A percentile compares a stretch with the other conserved stretches of the same genome.
These are phyloP conservation scores for Cytospora mali DNA, from an alignment of 2,329 filamentous ascomycete species.

Conservation along the genomic window DNA sequence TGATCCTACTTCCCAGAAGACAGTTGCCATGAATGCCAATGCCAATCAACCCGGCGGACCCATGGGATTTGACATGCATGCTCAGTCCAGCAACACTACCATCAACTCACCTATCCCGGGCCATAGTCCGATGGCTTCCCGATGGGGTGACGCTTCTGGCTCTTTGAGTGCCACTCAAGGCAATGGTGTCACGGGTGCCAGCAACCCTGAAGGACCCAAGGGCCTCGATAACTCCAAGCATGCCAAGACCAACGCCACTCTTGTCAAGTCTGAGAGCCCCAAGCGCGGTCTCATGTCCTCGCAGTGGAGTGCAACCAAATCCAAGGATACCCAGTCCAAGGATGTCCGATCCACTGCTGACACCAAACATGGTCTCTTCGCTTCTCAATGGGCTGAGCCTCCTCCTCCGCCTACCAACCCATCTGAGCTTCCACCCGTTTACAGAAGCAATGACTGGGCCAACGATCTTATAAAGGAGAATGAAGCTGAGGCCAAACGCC, in stretches of 20 bases:
- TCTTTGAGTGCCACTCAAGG: neutral
- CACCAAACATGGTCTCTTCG: neutral
- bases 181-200: neutral
- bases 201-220: neutral
- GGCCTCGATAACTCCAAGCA: neutral
- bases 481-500: neutral
- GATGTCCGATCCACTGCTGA: neutral
- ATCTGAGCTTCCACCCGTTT: neutral
- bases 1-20: neutral
- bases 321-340: neutral
- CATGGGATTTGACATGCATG: neutral
- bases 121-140: neutral
- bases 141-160: neutral
- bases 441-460: neutral
- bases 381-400: neutral
- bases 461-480: neutral
- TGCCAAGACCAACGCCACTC: too few relatives aligned
- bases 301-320: neutral
- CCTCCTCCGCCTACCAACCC: neutral
- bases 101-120: neutral
- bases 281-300: too few relatives aligned
- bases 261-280: too few relatives aligned
- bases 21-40: neutral
- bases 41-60: neutral
- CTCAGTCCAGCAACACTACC: neutral